Percentiles rank a stretch among this genome's conserved stretches.
Conservation (phyloP, 352 stramenopile species). For the Phytophthora cactorum region DNA sequence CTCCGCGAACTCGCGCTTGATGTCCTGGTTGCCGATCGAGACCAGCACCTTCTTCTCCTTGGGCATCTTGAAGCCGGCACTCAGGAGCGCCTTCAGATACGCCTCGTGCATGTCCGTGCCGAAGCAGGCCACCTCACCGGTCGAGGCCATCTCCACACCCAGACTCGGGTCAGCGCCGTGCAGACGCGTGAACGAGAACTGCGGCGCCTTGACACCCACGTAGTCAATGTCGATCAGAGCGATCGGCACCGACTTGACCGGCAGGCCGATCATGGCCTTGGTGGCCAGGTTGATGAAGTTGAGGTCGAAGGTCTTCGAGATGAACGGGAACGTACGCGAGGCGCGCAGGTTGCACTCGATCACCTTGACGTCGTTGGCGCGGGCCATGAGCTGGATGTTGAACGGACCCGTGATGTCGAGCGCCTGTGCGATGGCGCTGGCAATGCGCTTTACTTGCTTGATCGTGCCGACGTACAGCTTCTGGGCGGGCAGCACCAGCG, state of each 20-base stretch:
- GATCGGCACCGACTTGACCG: constrained; percentile 95
- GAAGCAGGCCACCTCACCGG: constrained; percentile 97
- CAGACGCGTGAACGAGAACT: constrained; percentile 98
- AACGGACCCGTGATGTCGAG: constrained; percentile 99
- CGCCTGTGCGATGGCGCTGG: constrained; percentile 92
- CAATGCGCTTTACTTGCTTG: constrained; percentile 96
- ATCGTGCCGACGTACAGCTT: constrained; percentile 98
- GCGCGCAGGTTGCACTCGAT: constrained; percentile 99
- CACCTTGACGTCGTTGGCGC: constrained; percentile 98
- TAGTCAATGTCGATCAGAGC: constrained; percentile 97
- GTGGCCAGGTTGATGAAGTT: constrained; percentile 99
- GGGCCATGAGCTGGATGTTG: constrained; percentile 99
- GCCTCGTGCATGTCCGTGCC: constrained; percentile 96
- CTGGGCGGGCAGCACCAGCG: constrained; percentile 97
- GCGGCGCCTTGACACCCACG: constrained; percentile 89
- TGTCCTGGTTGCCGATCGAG: constrained; percentile 89
- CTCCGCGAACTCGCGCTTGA: constrained; percentile 87
- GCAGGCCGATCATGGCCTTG: constrained; percentile 92
- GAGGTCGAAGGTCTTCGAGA: constrained; percentile 98
- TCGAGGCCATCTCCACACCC: constrained; percentile 98
- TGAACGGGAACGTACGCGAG: constrained; percentile 99
- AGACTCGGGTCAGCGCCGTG: constrained; percentile 93
- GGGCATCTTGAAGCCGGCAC: constrained; percentile 82
- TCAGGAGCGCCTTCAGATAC: constrained; percentile 94
- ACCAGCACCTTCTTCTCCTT: constrained; percentile 91